Percentiles rank a stretch among this genome's conserved stretches.
phyloP scores from a whole-genome alignment of 768 basidiomycete species.

The Lactifluus hygrophoroides region DNA sequence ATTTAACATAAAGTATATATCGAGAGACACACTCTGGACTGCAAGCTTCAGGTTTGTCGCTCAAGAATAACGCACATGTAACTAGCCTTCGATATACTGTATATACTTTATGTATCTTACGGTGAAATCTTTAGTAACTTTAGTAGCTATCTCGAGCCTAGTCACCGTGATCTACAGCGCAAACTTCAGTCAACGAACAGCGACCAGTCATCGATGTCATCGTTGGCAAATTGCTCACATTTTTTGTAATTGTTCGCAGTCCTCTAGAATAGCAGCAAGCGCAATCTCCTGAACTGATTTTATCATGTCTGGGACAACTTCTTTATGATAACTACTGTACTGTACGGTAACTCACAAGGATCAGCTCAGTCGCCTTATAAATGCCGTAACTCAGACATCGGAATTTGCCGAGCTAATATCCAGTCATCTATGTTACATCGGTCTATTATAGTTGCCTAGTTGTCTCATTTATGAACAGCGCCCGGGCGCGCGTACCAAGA shows the following conservation, averaged over 20 bases:
- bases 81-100: too few species aligned
- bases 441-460: too few species aligned
- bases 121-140: too few species aligned
- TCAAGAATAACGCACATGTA: not conserved
- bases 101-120: too few species aligned
- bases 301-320: slow-evolving; percentile 77
- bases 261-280: slow-evolving; percentile 63
- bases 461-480: too few species aligned
- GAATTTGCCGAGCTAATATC: slow-evolving; percentile 66
- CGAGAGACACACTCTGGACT: not conserved
- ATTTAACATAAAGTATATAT: too few species aligned
- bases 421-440: not conserved
- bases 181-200: not conserved
- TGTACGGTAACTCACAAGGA: slow-evolving; percentile 65
- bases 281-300: slow-evolving; percentile 56
- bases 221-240: slow-evolving; percentile 45
- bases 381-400: slow-evolving; percentile 73
- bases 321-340: slow-evolving; percentile 71
- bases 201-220: too few species aligned
- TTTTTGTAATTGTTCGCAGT: slow-evolving; percentile 59
- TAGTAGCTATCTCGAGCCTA: not conserved
- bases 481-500: too few species aligned
- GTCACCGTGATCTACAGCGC: slow-evolving; percentile 16
- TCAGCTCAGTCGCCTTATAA: slow-evolving; percentile 74
- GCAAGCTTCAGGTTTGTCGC: not conserved